Evolutionary conservation across 495 filamentous ascomycete species (phyloP), one percentile per base, ranked within the genome.

Genomic region (Astrothelium subdiscretum): DNA sequence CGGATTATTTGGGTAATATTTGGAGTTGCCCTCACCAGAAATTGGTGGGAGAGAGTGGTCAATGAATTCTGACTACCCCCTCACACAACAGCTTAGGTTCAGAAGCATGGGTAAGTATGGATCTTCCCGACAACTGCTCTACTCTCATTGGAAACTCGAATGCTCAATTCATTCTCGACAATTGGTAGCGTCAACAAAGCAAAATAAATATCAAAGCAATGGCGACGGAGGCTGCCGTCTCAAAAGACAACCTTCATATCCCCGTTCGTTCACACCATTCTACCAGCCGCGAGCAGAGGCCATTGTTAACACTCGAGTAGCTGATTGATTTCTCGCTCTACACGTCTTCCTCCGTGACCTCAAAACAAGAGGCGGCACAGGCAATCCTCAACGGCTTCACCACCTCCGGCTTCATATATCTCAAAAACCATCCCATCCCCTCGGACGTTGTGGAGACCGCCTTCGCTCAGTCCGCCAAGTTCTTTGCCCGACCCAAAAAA

Each of bases 331-430:
- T 96, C 71, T 80, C 79, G 24, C 81, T 80, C 62, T 95, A 95
- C 73, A 81, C 89, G 31, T 71, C 83, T 48, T 86, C 85, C 3
- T 80, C 80, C 18, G 76, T 83, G 0, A 71, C 81, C 32, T 78
- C 87, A 51, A 88, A 87, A 64, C 76, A 80, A 60, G 68, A 80
- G 52, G 85, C 88, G 5, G 92, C 91, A 1, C 70, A 82, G 31
- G 79, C 85, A 40, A 84, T 97, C 63, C 83, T 91, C 27, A 67
- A 82, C 26, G 92, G 89, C 22, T 96, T 97, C 76, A 87, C 88
- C 62, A 85, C 80, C 10, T 89, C 90, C 3, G 92, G 92, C 32
- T 97, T 97, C 74, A 81, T 96, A 69, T 97, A 97, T 73, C 83
- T 97, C 48, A 88, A 84, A 59, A 84, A 91, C 69, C 87, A 90